phyloP scores from a whole-genome alignment of 2,329 filamentous ascomycete species.

The Chrysosporium queenslandicum region DNA sequence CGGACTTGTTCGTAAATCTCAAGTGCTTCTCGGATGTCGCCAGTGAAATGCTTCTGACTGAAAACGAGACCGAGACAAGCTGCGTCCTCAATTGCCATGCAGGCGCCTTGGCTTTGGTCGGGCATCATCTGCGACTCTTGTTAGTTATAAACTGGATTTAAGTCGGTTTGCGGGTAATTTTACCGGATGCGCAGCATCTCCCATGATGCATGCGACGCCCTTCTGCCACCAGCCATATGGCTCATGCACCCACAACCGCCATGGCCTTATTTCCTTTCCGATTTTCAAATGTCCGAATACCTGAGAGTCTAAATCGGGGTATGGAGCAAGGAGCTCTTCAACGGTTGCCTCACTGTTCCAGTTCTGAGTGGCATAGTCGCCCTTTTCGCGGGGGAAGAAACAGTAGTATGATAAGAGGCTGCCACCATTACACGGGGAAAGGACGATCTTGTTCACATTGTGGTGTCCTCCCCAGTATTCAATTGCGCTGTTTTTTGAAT shows the following conservation, averaged over 20 bases:
- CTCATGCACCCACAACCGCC: conserved; percentile 56
- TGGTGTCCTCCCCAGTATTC: conserved; percentile 63
- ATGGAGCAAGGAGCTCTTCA: conserved; percentile 52
- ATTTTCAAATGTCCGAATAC: conserved; percentile 50
- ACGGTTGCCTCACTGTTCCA: conserved; percentile 49
- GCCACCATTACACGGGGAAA: conserved; percentile 58
- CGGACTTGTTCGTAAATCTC: conserved; percentile 45
- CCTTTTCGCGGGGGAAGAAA: conserved; percentile 53
- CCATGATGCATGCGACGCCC: conserved; percentile 47
- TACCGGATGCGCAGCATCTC: conserved; percentile 57
- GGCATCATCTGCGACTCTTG: conserved; percentile 48
- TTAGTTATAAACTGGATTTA: neutral
- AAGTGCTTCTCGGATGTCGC: conserved; percentile 42
- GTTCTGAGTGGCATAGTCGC: conserved; percentile 51
- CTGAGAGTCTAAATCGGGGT: conserved; percentile 49
- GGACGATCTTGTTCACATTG: conserved; percentile 59
- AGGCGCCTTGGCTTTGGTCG: conserved; percentile 59
- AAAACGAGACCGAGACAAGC: conserved; percentile 55
- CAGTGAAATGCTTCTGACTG: conserved; percentile 39
- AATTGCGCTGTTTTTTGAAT: conserved; percentile 50
- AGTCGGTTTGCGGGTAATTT: conserved; percentile 13
- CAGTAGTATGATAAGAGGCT: conserved; percentile 59
- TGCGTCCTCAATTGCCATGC: conserved; percentile 59
- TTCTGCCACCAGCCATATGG: conserved; percentile 52
- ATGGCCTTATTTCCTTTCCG: conserved; percentile 53